Conservation (phyloP, 1,284 basidiomycete genomes). For the Exobasidium rhododendri region DNA sequence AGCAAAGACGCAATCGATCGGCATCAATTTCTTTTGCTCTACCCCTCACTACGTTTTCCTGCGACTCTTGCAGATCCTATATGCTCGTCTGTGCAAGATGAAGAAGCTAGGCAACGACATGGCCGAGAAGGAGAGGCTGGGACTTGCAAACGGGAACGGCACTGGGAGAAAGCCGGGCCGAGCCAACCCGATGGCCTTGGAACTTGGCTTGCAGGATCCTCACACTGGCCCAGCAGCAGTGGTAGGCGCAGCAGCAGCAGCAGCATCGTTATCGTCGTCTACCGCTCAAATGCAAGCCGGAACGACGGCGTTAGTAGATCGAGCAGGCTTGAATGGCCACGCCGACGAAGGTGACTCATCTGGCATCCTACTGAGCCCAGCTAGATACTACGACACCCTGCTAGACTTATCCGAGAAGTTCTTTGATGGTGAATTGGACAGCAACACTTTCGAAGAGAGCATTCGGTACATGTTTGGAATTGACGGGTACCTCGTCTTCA, state of each 20-base stretch:
- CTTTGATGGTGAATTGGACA: conserved; percentile 91
- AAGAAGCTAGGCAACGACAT: conserved; percentile 57
- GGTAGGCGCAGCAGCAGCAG: conserved; percentile 28
- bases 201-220: conserved; percentile 66
- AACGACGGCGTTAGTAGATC: conserved; percentile 22
- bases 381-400: conserved; percentile 75
- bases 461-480: conserved; percentile 95
- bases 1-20: not conserved
- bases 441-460: conserved; percentile 82
- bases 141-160: not conserved
- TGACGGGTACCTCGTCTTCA: conserved; percentile 87
- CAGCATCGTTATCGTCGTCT: too few relatives aligned
- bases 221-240: conserved; percentile 56
- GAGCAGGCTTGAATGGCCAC: conserved; percentile 9
- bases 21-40: conserved; percentile 75
- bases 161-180: conserved; percentile 27
- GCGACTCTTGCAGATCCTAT: conserved; percentile 75
- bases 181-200: conserved; percentile 60
- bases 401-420: conserved; percentile 88
- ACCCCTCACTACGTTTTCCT: conserved; percentile 87
- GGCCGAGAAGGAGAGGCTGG: conserved; percentile 21
- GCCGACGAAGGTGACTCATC: not conserved
- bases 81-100: conserved; percentile 77
- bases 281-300: too few relatives aligned
- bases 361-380: conserved; percentile 54